Evolutionary conservation across 306 rosid species (phyloP).

Genomic region (Hippophae gyantsensis): DNA sequence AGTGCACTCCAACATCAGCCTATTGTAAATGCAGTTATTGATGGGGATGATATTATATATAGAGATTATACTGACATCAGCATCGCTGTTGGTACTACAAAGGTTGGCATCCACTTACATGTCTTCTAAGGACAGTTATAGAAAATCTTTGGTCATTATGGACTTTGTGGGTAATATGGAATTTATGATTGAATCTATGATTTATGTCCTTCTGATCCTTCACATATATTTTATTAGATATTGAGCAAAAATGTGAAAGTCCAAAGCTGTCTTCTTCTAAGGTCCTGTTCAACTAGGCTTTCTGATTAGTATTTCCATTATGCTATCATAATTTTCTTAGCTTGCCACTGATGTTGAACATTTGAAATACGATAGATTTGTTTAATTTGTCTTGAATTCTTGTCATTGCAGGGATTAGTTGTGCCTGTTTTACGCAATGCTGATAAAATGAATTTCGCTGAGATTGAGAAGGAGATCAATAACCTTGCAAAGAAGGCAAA

Average conservation of each 20-base stretch:
- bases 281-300: too few species aligned
- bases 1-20: slow-evolving; percentile 76
- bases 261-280: too few species aligned
- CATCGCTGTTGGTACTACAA: slow-evolving; percentile 73
- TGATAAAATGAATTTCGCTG: slow-evolving; percentile 62
- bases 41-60: slow-evolving; percentile 78
- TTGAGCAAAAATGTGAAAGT: too few species aligned
- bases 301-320: too few species aligned
- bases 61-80: slow-evolving; percentile 74
- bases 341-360: too few species aligned
- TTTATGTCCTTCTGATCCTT: too few species aligned
- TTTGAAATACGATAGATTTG: neutral
- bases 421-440: slow-evolving; percentile 77
- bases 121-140: neutral
- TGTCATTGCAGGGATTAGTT: slow-evolving; percentile 51
- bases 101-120: slow-evolving; percentile 33
- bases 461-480: slow-evolving; percentile 75
- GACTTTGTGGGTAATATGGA: too few species aligned
- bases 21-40: slow-evolving; percentile 74
- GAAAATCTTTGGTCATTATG: too few species aligned
- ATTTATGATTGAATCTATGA: neutral
- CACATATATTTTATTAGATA: too few species aligned
- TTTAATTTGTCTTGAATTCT: slow-evolving; percentile 4
- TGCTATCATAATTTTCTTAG: too few species aligned
- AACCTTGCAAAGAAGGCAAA: slow-evolving; percentile 67